A percentile compares a stretch with the other conserved stretches of the same genome.
Evolutionary conservation across 2,329 filamentous ascomycete genomes (phyloP).

Genomic region (Fusarium chlamydosporum): DNA sequence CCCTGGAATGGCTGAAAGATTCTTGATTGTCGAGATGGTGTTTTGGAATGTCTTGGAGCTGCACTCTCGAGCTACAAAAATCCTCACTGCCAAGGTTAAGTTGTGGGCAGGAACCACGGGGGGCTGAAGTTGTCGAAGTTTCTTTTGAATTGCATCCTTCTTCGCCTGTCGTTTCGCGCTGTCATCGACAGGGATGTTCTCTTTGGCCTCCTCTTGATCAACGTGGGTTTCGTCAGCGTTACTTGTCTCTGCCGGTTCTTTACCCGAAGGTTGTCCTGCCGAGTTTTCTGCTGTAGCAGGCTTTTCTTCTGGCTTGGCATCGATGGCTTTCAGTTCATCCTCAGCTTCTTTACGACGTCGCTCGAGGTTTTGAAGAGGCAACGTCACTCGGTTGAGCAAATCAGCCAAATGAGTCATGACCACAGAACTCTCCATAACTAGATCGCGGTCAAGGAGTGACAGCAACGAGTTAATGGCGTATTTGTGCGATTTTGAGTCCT

Average conservation of each 20-base stretch:
- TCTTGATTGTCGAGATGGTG: conserved; percentile 98
- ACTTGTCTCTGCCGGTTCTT: conserved; percentile 54
- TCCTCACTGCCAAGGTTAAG: conserved; percentile 93
- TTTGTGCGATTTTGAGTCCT: conserved; percentile 85
- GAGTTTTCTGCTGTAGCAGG: conserved; percentile 46
- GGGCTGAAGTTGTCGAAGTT: conserved; percentile 76
- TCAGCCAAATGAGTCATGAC: conserved; percentile 96
- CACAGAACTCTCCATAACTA: conserved; percentile 96
- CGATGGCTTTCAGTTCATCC: conserved; percentile 64
- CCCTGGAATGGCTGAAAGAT: conserved; percentile 91
- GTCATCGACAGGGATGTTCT: conserved; percentile 49
- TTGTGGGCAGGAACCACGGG: conserved; percentile 91
- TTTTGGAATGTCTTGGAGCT: conserved; percentile 98
- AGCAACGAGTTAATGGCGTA: conserved; percentile 94
- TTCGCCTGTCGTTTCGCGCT: conserved; percentile 55
- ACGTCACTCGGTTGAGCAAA: conserved; percentile 88
- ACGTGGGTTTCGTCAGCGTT: conserved; percentile 43
- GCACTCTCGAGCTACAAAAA: conserved; percentile 95
- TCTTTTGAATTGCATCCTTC: conserved; percentile 61
- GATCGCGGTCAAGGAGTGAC: conserved; percentile 87
- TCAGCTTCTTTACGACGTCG: conserved; percentile 83
- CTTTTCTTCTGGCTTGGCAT: conserved; percentile 57
- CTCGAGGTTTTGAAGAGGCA: conserved; percentile 84
- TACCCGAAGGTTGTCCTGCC: conserved; percentile 42
- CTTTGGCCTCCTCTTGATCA: conserved; percentile 47